Evolutionary conservation across 345 rosid species (phyloP).

Genomic region (Nasturtium officinale): DNA sequence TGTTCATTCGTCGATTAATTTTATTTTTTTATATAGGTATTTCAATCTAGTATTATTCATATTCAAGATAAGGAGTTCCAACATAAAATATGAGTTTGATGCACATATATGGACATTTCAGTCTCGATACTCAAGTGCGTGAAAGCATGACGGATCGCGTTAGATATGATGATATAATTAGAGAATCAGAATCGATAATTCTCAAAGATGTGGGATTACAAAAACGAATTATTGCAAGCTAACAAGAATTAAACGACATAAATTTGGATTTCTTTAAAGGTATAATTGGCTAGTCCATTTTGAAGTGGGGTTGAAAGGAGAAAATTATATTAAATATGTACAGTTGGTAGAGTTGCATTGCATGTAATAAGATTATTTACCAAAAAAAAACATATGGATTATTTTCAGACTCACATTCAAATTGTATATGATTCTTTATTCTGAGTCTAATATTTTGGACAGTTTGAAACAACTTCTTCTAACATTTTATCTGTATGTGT

Average conservation of each 20-base stretch:
- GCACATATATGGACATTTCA: neutral
- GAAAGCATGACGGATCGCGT: neutral
- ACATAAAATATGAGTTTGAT: neutral
- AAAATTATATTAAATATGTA: too few species aligned
- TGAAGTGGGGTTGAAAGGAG: too few species aligned
- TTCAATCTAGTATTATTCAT: neutral
- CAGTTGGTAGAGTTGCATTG: too few species aligned
- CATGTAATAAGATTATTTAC: too few species aligned
- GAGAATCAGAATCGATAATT: neutral
- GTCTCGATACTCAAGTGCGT: neutral
- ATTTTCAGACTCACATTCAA: neutral
- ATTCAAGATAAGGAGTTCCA: neutral
- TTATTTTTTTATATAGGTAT: neutral
- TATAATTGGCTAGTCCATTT: too few species aligned
- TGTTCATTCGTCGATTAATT: conserved; percentile 6
- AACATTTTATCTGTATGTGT: neutral
- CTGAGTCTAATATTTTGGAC: neutral
- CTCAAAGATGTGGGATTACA: neutral
- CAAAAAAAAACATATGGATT: too few species aligned
- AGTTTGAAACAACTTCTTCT: neutral
- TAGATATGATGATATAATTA: too few species aligned
- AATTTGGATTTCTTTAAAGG: neutral
- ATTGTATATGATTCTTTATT: neutral
- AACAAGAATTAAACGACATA: neutral
- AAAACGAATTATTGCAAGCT: neutral